Evolutionary conservation across 2,329 filamentous ascomycete species (phyloP).

Genomic region (Fusarium sp.): DNA sequence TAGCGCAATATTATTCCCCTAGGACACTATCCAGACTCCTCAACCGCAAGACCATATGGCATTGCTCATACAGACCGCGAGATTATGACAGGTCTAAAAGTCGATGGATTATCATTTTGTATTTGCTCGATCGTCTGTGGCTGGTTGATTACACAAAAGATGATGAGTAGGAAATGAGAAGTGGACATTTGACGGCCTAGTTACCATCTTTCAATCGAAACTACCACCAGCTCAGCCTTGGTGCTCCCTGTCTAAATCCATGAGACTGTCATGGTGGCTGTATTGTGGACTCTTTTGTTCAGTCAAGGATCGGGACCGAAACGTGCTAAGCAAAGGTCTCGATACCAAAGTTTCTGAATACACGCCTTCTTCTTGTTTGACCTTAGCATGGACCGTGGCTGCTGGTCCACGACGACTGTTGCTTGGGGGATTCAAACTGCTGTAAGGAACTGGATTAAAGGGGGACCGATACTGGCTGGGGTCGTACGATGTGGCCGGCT

Average conservation of each 20-base stretch:
- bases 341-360: neutral
- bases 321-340: neutral
- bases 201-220: neutral
- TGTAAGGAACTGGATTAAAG: neutral
- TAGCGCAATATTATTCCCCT: neutral
- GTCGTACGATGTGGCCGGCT: neutral
- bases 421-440: neutral
- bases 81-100: neutral
- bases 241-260: neutral
- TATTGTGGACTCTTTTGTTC: neutral
- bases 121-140: neutral
- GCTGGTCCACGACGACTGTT: slow-evolving; percentile 13
- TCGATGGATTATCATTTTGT: neutral
- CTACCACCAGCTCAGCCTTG: neutral
- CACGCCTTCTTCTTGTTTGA: slow-evolving; percentile 2
- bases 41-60: neutral
- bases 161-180: neutral
- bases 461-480: slow-evolving; percentile 13
- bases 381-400: neutral
- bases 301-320: slow-evolving; percentile 4
- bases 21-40: neutral
- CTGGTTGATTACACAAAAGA: neutral
- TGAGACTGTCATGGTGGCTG: neutral
- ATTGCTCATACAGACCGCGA: neutral
- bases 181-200: neutral